Conservation (phyloP, 2,329 filamentous ascomycete species). For the Xylariaceae sp. region DNA sequence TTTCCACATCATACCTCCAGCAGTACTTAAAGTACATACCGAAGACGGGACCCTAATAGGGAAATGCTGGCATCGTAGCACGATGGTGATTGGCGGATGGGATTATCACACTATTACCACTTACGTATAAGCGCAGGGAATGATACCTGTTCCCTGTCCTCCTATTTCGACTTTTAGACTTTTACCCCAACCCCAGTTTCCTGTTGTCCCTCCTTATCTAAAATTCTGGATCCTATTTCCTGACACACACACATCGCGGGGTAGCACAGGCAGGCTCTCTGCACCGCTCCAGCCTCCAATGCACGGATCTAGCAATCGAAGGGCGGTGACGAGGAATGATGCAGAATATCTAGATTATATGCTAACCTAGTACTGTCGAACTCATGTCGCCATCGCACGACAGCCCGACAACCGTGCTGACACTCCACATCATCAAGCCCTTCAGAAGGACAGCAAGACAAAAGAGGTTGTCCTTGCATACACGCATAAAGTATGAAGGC, state of each 20-base stretch:
- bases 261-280: neutral
- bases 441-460: too few species aligned
- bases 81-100: conserved; percentile 11
- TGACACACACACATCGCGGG: too few species aligned
- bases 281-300: too few species aligned
- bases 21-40: too few species aligned
- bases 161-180: too few species aligned
- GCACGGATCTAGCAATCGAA: neutral
- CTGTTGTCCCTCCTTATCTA: too few species aligned
- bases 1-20: too few species aligned
- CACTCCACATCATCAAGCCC: conserved; percentile 8
- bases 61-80: conserved; percentile 5
- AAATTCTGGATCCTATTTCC: too few species aligned
- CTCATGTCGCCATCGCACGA: conserved; percentile 22
- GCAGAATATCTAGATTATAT: conserved; percentile 1
- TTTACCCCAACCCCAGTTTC: too few species aligned
- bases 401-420: conserved; percentile 17
- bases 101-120: conserved; percentile 10
- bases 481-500: too few species aligned
- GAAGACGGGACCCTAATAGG: conserved; percentile 10
- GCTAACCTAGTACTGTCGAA: conserved; percentile 1
- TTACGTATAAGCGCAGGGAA: conserved; percentile 10
- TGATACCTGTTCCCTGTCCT: neutral
- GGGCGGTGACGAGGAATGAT: conserved; percentile 10
- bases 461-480: too few species aligned